Percentiles rank a stretch among this genome's conserved stretches.
Conservation (phyloP, 2,329 filamentous ascomycete genomes). For the Diatrype stigma region DNA sequence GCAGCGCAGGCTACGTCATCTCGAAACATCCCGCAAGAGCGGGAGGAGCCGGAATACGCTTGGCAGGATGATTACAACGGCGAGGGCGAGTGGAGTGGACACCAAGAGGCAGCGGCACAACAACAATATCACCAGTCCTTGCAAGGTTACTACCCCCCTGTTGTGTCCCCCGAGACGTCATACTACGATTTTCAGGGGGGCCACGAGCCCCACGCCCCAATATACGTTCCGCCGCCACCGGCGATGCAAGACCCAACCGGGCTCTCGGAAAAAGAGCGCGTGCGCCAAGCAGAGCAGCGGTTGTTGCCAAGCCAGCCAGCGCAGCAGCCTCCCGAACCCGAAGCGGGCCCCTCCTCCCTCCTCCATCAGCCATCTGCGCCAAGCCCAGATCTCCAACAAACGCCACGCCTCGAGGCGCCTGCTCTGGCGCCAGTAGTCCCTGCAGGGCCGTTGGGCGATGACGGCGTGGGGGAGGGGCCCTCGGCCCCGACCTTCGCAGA, state of each 20-base stretch:
- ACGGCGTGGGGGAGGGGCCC: slow-evolving; percentile 16
- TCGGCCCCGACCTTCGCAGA: slow-evolving; percentile 15
- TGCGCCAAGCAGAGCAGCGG: slow-evolving; percentile 72
- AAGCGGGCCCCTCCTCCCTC: slow-evolving; percentile 35
- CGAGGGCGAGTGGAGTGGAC: slow-evolving; percentile 18
- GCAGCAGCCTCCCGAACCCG: slow-evolving; percentile 23
- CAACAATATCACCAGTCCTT: slow-evolving; percentile 14
- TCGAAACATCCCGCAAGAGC: slow-evolving; percentile 11
- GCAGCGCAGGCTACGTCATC: slow-evolving; percentile 16
- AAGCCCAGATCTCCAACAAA: slow-evolving; percentile 2
- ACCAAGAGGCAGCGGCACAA: slow-evolving; percentile 8
- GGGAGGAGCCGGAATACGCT: slow-evolving; percentile 20
- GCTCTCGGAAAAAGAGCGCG: slow-evolving; percentile 76
- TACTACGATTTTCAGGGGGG: slow-evolving; percentile 29
- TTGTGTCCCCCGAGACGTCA: slow-evolving; percentile 25
- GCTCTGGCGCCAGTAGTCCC: not conserved
- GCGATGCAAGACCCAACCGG: slow-evolving; percentile 54
- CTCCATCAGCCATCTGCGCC: slow-evolving; percentile 21
- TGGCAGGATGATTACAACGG: slow-evolving; percentile 29
- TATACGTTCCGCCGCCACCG: slow-evolving; percentile 58
- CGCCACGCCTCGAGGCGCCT: not conserved
- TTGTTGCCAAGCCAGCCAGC: slow-evolving; percentile 79
- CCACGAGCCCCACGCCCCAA: slow-evolving; percentile 34
- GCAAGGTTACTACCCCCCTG: slow-evolving; percentile 22
- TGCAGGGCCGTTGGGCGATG: slow-evolving; percentile 6